These are phyloP conservation scores for Pulveroboletus sp. DNA, from an alignment of 1,284 basidiomycete species.

Conservation along the genomic window DNA sequence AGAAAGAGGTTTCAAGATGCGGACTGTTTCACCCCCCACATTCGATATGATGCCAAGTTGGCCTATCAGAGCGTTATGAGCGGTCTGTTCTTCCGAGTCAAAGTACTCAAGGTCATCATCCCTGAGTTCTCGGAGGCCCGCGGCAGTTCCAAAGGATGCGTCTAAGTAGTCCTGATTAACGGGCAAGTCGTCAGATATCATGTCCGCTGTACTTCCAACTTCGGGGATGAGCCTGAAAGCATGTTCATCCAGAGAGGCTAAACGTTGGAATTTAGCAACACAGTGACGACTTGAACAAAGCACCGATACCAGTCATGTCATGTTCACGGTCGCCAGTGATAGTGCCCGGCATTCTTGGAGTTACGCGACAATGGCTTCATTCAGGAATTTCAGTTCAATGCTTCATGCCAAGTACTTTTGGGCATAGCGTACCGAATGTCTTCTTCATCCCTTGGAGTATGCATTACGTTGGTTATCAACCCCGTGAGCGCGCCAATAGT, in stretches of 20 bases:
- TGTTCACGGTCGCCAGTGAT: slow-evolving; percentile 7
- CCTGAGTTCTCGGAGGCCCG: slow-evolving; percentile 65
- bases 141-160: slow-evolving; percentile 73
- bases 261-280: slow-evolving; percentile 5
- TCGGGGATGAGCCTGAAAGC: slow-evolving; percentile 77
- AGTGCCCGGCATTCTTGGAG: slow-evolving; percentile 8
- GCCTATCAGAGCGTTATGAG: slow-evolving; percentile 19
- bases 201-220: slow-evolving; percentile 75
- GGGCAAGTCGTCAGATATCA: slow-evolving; percentile 90
- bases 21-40: slow-evolving; percentile 82
- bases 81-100: slow-evolving; percentile 41
- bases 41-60: slow-evolving; percentile 53
- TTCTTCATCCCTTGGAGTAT: slow-evolving; percentile 36
- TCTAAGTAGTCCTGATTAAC: slow-evolving; percentile 87
- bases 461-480: slow-evolving; percentile 48
- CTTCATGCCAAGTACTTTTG: neutral
- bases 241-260: slow-evolving; percentile 80
- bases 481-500: slow-evolving; percentile 51
- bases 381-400: neutral
- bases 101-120: slow-evolving; percentile 73
- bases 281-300: neutral
- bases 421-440: slow-evolving; percentile 38
- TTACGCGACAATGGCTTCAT: slow-evolving; percentile 10
- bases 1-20: slow-evolving; percentile 63
- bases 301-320: slow-evolving; percentile 33